These are phyloP conservation scores for Prunus dulcis DNA, from an alignment of 306 rosid genomes.

Conservation along the genomic window DNA sequence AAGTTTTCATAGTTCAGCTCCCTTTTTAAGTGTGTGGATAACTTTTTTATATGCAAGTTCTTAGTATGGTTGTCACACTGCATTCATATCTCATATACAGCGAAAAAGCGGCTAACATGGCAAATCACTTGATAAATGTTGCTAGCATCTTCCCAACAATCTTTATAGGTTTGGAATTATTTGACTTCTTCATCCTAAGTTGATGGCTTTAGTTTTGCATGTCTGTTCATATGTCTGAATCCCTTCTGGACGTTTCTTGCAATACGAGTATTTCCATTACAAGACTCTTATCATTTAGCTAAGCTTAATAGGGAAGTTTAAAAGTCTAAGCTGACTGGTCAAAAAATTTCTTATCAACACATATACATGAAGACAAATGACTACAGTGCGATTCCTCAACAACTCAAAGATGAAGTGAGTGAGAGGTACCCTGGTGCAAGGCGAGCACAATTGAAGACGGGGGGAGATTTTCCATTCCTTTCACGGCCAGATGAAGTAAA, in stretches of 20 bases:
- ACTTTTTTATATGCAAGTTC: not conserved
- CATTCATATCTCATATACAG: not conserved
- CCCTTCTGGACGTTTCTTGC: not conserved
- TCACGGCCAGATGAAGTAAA: constrained; percentile 99
- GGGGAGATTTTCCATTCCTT: constrained; percentile 98
- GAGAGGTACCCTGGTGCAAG: constrained; percentile 94
- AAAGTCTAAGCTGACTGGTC: constrained; percentile 1
- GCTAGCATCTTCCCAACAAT: not conserved
- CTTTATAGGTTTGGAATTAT: not conserved
- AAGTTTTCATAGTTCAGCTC: not conserved
- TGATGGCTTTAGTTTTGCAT: not conserved
- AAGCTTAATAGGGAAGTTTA: not conserved
- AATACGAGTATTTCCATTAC: not conserved
- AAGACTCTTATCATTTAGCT: not conserved
- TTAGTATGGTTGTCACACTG: not conserved
- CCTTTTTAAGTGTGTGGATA: too few relatives aligned
- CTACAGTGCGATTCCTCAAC: constrained; percentile 90
- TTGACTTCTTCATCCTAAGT: not conserved
- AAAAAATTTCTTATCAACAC: not conserved
- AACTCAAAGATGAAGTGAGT: constrained; percentile 80
- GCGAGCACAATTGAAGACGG: constrained; percentile 76
- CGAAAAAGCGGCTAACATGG: not conserved
- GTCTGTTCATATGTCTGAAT: not conserved
- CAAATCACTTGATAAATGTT: not conserved
- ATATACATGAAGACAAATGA: constrained; percentile 73